phyloP scores from a whole-genome alignment of 495 filamentous ascomycete species.

The Hypoxylon subgilvum region DNA sequence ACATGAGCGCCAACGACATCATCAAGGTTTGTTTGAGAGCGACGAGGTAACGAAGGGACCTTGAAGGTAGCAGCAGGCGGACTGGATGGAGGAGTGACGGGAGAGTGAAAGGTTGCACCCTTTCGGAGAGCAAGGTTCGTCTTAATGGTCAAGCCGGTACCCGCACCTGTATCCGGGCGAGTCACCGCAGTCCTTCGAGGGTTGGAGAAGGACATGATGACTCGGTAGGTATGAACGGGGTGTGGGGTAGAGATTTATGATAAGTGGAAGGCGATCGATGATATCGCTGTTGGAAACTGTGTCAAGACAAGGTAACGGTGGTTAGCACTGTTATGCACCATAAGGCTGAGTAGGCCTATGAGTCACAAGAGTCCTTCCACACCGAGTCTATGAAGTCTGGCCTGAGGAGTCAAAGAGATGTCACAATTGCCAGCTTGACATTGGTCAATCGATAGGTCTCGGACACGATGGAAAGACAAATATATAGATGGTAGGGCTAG shows the following conservation, averaged over 20 bases:
- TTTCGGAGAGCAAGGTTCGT: constrained; percentile 63
- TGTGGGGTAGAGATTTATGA: constrained; percentile 39
- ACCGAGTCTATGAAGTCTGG: constrained; percentile 27
- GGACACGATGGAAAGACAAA: constrained; percentile 5
- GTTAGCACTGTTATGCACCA: constrained; percentile 40
- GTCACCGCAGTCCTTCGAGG: constrained; percentile 58
- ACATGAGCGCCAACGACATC: constrained; percentile 63
- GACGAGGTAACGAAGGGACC: constrained; percentile 60
- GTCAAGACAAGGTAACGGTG: constrained; percentile 27
- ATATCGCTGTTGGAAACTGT: constrained; percentile 37
- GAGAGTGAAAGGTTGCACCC: constrained; percentile 68
- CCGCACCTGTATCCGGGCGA: constrained; percentile 47
- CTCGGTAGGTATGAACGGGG: constrained; percentile 35
- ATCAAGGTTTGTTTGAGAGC: constrained; percentile 67
- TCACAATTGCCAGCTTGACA: constrained; percentile 35
- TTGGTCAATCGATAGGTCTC: constrained; percentile 39
- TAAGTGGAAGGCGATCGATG: constrained; percentile 12
- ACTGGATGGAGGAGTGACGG: constrained; percentile 51
- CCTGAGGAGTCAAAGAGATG: constrained; percentile 29
- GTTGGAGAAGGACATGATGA: constrained; percentile 58
- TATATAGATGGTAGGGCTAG: constrained; percentile 24
- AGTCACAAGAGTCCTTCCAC: constrained; percentile 42
- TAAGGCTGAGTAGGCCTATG: constrained; percentile 40
- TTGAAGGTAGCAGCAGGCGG: constrained; percentile 50
- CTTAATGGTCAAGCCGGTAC: constrained; percentile 54